These are phyloP conservation scores for Aspergillus sp. DNA, from an alignment of 2,329 filamentous ascomycete species.

Conservation along the genomic window DNA sequence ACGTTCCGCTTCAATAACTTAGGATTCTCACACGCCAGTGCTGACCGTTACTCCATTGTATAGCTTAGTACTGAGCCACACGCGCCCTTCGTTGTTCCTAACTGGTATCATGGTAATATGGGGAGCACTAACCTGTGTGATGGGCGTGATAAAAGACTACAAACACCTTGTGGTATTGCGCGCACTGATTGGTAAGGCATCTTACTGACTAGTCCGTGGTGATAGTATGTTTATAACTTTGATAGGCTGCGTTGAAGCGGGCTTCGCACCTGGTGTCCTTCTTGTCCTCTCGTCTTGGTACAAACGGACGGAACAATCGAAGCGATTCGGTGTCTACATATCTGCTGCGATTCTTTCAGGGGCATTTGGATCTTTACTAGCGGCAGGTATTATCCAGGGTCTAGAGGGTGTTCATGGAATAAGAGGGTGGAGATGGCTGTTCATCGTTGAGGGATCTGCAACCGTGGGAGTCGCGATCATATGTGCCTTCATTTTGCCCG, in stretches of 20 bases:
- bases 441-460: conserved; percentile 48
- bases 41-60: not conserved
- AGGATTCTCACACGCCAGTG: not conserved
- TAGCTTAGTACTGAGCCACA: conserved; percentile 51
- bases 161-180: conserved; percentile 51
- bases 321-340: conserved; percentile 60
- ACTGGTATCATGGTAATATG: conserved; percentile 57
- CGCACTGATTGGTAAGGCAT: conserved; percentile 12
- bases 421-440: conserved; percentile 56
- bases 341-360: conserved; percentile 59
- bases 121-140: conserved; percentile 54
- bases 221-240: not conserved
- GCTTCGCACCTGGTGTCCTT: conserved; percentile 24
- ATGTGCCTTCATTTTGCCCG: conserved; percentile 50
- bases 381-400: conserved; percentile 51
- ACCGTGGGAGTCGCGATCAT: conserved; percentile 50
- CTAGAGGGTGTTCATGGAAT: conserved; percentile 51
- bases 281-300: conserved; percentile 60
- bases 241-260: conserved; percentile 28
- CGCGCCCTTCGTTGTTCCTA: conserved; percentile 54
- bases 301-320: conserved; percentile 58
- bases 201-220: not conserved
- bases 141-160: conserved; percentile 53
- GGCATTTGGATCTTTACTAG: conserved; percentile 56
- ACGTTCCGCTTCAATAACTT: not conserved